Evolutionary conservation across 176 grass and related monocot genomes (phyloP).

Genomic region (Bromus sterilis): DNA sequence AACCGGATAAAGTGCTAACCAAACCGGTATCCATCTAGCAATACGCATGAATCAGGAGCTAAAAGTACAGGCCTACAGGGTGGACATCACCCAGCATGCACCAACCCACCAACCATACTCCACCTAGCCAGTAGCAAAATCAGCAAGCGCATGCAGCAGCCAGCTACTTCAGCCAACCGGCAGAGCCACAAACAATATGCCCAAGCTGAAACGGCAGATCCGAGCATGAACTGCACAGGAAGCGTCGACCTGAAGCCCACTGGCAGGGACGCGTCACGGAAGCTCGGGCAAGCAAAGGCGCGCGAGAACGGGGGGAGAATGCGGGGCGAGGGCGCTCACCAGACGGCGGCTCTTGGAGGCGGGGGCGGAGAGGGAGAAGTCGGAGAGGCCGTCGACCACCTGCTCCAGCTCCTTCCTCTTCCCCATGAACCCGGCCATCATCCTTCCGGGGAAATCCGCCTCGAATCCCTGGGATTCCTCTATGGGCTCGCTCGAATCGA

Average conservation of each 20-base stretch:
- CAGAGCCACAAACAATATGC: not conserved
- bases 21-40: not conserved
- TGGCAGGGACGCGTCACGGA: not conserved
- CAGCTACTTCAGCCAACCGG: not conserved
- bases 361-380: slow-evolving; percentile 46
- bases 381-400: slow-evolving; percentile 43
- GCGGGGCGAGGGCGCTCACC: slow-evolving; percentile 16
- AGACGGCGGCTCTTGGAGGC: slow-evolving; percentile 57
- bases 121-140: not conserved
- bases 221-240: not conserved
- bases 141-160: not conserved
- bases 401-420: slow-evolving; percentile 78
- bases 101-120: not conserved
- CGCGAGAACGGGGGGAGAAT: not conserved
- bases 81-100: not conserved
- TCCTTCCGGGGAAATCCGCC: not conserved
- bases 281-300: not conserved
- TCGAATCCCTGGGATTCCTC: not conserved
- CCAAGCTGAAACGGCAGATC: not conserved
- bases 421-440: slow-evolving; percentile 47
- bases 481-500: not conserved
- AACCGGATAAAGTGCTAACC: not conserved
- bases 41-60: not conserved
- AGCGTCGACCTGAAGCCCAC: not conserved
- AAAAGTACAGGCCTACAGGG: not conserved